Conservation (phyloP, 345 rosid genomes). For the Eucalyptus grandis region DNA sequence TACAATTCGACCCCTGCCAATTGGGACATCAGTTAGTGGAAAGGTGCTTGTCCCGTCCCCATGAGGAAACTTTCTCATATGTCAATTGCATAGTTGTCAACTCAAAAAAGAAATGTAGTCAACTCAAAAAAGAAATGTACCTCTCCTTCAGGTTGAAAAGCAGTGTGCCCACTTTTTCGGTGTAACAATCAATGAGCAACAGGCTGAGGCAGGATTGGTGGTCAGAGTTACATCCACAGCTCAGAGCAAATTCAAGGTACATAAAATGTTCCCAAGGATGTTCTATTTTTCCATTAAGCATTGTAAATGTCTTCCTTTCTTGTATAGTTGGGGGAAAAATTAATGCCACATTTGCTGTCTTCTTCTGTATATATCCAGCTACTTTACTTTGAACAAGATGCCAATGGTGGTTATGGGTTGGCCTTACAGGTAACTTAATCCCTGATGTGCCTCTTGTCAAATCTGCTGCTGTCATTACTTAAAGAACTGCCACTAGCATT, state of each 20-base stretch:
- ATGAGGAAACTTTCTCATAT: background rate
- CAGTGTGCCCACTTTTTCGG: constrained; percentile 98
- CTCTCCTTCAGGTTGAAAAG: constrained; percentile 68
- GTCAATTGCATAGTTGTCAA: background rate
- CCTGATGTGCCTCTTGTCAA: background rate
- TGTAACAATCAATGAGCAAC: constrained; percentile 86
- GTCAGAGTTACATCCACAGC: constrained; percentile 87
- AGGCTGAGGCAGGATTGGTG: constrained; percentile 91
- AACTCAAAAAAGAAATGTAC: background rate
- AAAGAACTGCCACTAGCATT: background rate
- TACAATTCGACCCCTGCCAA: constrained; percentile 91
- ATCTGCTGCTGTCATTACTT: background rate
- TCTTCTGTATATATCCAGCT: constrained; percentile 34
- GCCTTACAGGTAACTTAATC: constrained; percentile 71
- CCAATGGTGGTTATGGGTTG: constrained; percentile 86
- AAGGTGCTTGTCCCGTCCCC: constrained; percentile 36
- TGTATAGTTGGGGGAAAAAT: background rate
- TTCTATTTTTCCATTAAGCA: background rate
- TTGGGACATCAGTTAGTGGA: constrained; percentile 94
- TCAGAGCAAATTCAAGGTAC: constrained; percentile 97
- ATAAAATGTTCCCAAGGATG: background rate
- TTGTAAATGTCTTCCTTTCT: background rate
- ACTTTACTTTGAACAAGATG: constrained; percentile 94
- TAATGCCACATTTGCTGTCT: background rate
- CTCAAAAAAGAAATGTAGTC: background rate